Evolutionary conservation across 306 rosid genomes (phyloP).

Genomic region (Cucurbita pepo): DNA sequence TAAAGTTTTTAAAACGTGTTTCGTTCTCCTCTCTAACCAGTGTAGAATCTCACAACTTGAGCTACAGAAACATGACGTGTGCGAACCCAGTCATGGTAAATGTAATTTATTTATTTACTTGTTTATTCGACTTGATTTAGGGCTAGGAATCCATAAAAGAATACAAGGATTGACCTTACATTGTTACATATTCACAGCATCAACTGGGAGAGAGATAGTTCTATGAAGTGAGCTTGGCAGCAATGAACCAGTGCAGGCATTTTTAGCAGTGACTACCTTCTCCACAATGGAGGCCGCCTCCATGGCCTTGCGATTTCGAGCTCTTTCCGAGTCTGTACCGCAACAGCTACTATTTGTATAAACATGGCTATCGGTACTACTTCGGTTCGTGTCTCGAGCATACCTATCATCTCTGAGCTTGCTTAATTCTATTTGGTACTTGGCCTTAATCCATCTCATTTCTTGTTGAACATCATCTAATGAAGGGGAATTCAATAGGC

Average conservation of each 20-base stretch:
- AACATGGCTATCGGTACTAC: not conserved
- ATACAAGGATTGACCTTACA: slow-evolving; percentile 11
- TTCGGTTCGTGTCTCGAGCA: not conserved
- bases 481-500: slow-evolving; percentile 28
- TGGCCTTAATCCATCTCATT: slow-evolving; percentile 65
- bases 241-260: slow-evolving; percentile 22
- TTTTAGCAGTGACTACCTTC: not conserved
- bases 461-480: slow-evolving; percentile 40
- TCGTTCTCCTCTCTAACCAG: too few species aligned
- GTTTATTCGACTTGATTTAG: slow-evolving; percentile 15
- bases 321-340: slow-evolving; percentile 30
- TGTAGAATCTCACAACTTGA: too few species aligned
- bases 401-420: slow-evolving; percentile 23
- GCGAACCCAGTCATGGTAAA: not conserved
- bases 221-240: slow-evolving; percentile 48
- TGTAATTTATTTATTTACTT: slow-evolving; percentile 3
- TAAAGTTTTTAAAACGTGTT: too few species aligned
- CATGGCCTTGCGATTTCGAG: slow-evolving; percentile 25
- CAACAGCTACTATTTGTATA: slow-evolving; percentile 20
- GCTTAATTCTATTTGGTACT: slow-evolving; percentile 43
- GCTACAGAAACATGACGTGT: too few species aligned
- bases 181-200: slow-evolving; percentile 47
- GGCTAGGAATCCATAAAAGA: slow-evolving; percentile 33
- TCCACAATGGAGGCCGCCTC: not conserved
- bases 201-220: slow-evolving; percentile 66